Evolutionary conservation across 768 basidiomycete genomes (phyloP), one percentile per base, ranked within the genome.

Genomic region (Mycena metata): DNA sequence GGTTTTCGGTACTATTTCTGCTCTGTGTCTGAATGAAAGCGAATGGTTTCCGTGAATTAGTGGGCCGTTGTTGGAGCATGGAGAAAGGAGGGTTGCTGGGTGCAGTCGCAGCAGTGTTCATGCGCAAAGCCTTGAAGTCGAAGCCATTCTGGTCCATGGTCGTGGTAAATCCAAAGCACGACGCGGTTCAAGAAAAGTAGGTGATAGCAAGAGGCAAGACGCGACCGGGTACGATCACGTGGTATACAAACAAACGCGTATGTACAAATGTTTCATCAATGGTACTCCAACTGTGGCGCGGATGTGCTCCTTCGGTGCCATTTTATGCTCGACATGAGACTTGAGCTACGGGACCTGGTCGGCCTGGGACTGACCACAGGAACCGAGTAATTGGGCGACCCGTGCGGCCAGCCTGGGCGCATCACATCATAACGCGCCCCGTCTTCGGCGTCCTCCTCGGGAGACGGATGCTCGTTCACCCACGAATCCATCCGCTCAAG

Each of bases 131-230:
- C 21, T 69, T 69, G 60, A 62, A 72, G 35, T 72, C 72, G 51
- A 72, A 72, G 45, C 72, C 72, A 46, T 65, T 55, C 5, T 61
- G 62, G 46, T 70, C 72, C 72, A 72, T 72, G 43, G 47, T 49
- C 33, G 50, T 33, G 5, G 46, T 43, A 46, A 51, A 60, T 61
- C 50, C 55, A 64, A 66, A 30, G 54, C 62, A 65, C 59, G 64
- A 30, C 49, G 63, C 57, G 54, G 33, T 50, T 55, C 69, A 67
- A 67, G 50, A 64, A 58, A 60, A 24, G 13, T 19, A 23, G n/a
- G 33, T 55, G 13, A 58, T n/a, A n/a, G n/a, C n/a, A 58, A 41
- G 42, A 43, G 42, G 11, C 1, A 8, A 13, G 35, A 36, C 19
- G 30, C 33, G 47, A 23, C 39, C 11, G 52, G 33, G 62, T 63